Conservation (phyloP, 1,139 yeast species). For the Yamadazyma dendronema region DNA sequence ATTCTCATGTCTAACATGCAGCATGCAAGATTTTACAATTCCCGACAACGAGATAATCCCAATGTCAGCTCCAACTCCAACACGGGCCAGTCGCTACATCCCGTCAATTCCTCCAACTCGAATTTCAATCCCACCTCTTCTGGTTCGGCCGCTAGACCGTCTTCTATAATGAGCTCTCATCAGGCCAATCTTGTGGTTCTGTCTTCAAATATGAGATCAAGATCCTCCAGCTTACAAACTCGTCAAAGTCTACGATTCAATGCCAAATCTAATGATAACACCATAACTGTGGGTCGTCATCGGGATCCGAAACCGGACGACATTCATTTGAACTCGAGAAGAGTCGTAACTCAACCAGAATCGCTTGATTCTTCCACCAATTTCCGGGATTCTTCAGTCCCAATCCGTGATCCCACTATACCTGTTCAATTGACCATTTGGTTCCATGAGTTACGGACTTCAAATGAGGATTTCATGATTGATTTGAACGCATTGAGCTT, state of each 20-base stretch:
- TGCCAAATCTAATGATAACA: conserved; percentile 14
- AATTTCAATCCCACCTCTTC: neutral
- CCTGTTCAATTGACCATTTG: conserved; percentile 56
- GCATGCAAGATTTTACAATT: conserved; percentile 27
- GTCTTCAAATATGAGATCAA: conserved; percentile 11
- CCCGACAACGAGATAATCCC: neutral
- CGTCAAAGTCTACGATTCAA: conserved; percentile 9
- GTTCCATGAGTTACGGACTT: conserved; percentile 70
- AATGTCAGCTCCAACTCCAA: neutral
- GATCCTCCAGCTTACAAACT: conserved; percentile 13
- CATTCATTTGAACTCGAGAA: conserved; percentile 7
- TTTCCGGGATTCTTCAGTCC: no score
- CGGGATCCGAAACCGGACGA: conserved; percentile 10
- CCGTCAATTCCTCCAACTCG: no score
- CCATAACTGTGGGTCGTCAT: conserved; percentile 16
- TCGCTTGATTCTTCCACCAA: conserved; percentile 9
- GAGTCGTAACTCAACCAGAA: conserved; percentile 11
- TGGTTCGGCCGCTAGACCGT: neutral
- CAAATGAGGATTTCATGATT: conserved; percentile 58
- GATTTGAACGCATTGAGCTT: conserved; percentile 56
- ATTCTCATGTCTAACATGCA: conserved; percentile 19
- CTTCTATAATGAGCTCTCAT: conserved; percentile 20
- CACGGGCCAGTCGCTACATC: no score
- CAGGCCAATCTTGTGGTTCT: conserved; percentile 23
- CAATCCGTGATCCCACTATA: conserved; percentile 13